Evolutionary conservation across 169 alveolate species (phyloP).

Genomic region (Sarcocystis neurona): DNA sequence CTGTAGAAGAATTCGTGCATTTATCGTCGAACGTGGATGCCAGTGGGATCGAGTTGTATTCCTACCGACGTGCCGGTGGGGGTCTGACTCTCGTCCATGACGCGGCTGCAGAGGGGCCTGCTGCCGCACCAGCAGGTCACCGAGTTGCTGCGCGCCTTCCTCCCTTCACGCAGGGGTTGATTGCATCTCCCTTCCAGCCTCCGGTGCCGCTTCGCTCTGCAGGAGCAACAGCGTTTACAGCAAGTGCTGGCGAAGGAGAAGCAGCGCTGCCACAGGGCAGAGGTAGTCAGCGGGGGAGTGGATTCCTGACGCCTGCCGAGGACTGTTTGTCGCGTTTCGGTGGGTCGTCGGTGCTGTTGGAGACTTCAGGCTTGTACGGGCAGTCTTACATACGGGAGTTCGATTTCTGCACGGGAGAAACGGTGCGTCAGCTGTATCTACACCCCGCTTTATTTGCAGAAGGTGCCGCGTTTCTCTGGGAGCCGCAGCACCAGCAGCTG

Average conservation of each 20-base stretch:
- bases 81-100: neutral
- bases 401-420: conserved; percentile 18
- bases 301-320: neutral
- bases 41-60: too few relatives aligned
- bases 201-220: neutral
- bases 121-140: neutral
- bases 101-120: neutral
- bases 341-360: conserved; percentile 4
- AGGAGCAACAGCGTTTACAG: neutral
- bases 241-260: neutral
- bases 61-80: neutral
- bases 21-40: too few relatives aligned
- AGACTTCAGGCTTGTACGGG: conserved; percentile 17
- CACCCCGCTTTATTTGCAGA: conserved; percentile 29
- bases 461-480: conserved; percentile 10
- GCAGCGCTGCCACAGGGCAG: neutral
- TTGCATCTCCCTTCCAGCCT: conserved; percentile 19
- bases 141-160: neutral
- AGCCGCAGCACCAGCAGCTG: neutral
- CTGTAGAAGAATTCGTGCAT: too few relatives aligned
- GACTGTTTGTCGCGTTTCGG: neutral
- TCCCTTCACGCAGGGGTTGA: conserved; percentile 25
- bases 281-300: neutral
- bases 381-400: conserved; percentile 1
- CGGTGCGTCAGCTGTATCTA: neutral